Base-by-base conservation (phyloP, 345 rosid genomes). In the Kandelia obovata region DNA sequence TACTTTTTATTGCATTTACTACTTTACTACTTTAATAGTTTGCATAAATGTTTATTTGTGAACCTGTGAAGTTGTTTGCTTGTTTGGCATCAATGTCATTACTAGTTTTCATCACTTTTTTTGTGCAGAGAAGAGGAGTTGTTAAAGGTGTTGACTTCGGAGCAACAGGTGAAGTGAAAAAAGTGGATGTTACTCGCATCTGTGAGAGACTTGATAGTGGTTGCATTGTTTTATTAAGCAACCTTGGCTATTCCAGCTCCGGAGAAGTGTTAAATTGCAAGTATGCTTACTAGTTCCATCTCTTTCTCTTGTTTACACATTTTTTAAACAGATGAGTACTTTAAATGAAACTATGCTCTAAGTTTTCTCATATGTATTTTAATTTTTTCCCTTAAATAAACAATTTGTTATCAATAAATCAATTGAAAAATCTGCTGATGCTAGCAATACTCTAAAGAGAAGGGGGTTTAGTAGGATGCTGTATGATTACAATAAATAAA, bases 221-320 rank as follows among this genome's bases (percentile, higher is more conserved):
- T 70, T 89, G 95, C 72, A 79, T 94, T 55, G 95, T 89, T 67
- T 69, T 89, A 68, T 64, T 94, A 71, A 94, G 92, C 85, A 94
- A 94, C 85, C 78, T 94, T 71, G 98, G 98, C 13, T 84, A 89
- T 74, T 94, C 98, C 60, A 91, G 97, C 76, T 84, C 97, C 46
- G 98, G 98, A 72, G 97, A 94, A 86, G 97, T 94, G 75, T 80
- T 94, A 51, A 94, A 89, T 76, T 94, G 98, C 98, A 94, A 94
- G 98, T 94, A 88, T 67, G 98, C 59, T 30, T 16, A 23, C 1
- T 11, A 25, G 49, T 39, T 7, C 23, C 34, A 7, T 71, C 71
- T 65, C 53, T 53, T 6, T 34, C 58, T 27, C 10, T 53, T 9
- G 34, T 35, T 56, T 10, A 23, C 59, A 25, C 13, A 25, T 25